Evolutionary conservation across 2,329 filamentous ascomycete species (phyloP).

Genomic region (Colletotrichum somersetense): DNA sequence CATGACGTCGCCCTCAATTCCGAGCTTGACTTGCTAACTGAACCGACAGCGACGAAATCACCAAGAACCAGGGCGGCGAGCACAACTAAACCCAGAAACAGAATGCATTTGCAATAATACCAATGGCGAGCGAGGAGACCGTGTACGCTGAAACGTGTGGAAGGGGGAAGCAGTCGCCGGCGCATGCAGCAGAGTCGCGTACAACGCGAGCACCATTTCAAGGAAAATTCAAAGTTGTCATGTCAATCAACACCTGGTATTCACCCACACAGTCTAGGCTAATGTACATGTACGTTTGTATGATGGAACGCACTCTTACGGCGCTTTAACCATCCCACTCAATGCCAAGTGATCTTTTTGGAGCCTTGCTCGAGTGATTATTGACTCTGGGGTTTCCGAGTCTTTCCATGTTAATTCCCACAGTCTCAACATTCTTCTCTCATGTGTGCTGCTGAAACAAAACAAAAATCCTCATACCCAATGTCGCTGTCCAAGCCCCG

Average conservation of each 20-base stretch:
- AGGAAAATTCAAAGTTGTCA: constrained; percentile 39
- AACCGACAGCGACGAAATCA: constrained; percentile 77
- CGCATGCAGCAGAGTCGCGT: constrained; percentile 6
- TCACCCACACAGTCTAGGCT: constrained; percentile 47
- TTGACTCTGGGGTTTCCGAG: constrained; percentile 1
- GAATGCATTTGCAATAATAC: constrained; percentile 13
- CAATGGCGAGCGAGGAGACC: constrained; percentile 1
- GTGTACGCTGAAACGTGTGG: constrained; percentile 1
- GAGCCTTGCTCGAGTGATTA: constrained; percentile 17
- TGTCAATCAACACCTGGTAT: constrained; percentile 21
- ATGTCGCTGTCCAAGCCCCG: constrained; percentile 33
- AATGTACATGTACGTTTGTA: constrained; percentile 56
- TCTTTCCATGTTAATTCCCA: constrained; percentile 31
- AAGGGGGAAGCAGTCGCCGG: constrained; percentile 20
- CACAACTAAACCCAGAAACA: constrained; percentile 61
- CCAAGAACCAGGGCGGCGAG: constrained; percentile 78
- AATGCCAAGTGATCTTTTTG: constrained; percentile 25
- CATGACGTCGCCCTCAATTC: constrained; percentile 3
- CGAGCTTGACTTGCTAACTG: constrained; percentile 19
- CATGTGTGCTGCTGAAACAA: constrained; percentile 46
- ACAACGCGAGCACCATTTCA: constrained; percentile 3
- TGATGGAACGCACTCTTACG: constrained; percentile 25
- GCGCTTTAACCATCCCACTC: constrained; percentile 36
- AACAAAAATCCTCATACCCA: constrained; percentile 35
- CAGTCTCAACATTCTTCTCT: constrained; percentile 23